Evolutionary conservation across 2,329 filamentous ascomycete genomes (phyloP), one percentile per base, ranked within the genome.

Genomic region (Apiospora arundinis): DNA sequence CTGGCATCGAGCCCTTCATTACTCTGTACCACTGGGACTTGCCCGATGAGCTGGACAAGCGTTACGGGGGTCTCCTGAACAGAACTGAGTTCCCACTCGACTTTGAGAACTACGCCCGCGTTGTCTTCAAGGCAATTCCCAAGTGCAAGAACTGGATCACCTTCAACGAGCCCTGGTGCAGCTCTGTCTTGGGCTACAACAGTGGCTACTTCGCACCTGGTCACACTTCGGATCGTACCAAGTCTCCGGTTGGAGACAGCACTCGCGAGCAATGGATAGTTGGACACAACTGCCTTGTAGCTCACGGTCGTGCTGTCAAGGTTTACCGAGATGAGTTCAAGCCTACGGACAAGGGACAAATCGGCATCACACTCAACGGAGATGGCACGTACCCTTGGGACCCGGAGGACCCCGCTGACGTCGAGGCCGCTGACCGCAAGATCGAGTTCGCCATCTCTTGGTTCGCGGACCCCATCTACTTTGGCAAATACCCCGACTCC

Each of bases 11-110:
- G 28, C 94, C 94, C 1, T 91, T 96, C 80, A 89, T 97, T 78
- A 97, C 94, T 4, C 86, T 97, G 21, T 93, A 92, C 82, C 94
- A 97, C 83, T 97, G 94, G 94, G 94, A 97, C 83, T 87, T 96
- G 11, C 94, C 94, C 3, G 90, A 94, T 76, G 91, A 85, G 72
- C 86, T 97, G 25, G 89, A 97, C 78, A 90, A 92, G 85, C 90
- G 93, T 72, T 97, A 97, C 80, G 92, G 92, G 37, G 94, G 94
- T 25, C 87, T 95, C 70, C 83, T 96, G 75, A 94, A 95, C 86
- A 92, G 93, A 80, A 86, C 91, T 60, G 94, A 97, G 83, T 97
- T 96, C 81, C 90, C 93, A 2, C 88, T 91, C 72, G 94, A 97
- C 83, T 97, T 91, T 79, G 91, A 92, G 76, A 85, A 92, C 82